Evolutionary conservation across 1,284 basidiomycete genomes (phyloP).

Genomic region (Sanguinoderma infundibulare): DNA sequence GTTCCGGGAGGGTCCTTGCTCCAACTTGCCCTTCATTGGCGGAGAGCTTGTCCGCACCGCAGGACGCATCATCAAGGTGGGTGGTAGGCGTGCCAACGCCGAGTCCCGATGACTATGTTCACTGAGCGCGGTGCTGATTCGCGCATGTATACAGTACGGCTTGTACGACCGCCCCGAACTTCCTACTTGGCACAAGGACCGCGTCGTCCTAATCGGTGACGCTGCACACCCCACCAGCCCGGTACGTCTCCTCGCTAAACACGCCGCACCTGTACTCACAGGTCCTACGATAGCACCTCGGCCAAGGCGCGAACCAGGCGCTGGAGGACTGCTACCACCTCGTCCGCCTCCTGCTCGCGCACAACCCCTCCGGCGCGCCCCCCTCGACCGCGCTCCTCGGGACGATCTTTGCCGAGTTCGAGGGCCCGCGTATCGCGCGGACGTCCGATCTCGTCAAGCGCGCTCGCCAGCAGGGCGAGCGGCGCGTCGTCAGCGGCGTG

Average conservation of each 20-base stretch:
- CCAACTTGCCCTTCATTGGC: slow-evolving; percentile 41
- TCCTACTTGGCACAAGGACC: slow-evolving; percentile 44
- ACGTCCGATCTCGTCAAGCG: slow-evolving; percentile 40
- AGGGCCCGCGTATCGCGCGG: slow-evolving; percentile 38
- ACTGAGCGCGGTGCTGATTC: background rate
- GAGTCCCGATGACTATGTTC: too few relatives aligned
- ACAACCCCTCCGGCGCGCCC: slow-evolving; percentile 36
- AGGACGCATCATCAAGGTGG: slow-evolving; percentile 45
- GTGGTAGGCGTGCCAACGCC: background rate
- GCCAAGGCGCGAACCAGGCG: slow-evolving; percentile 54
- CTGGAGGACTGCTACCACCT: slow-evolving; percentile 50
- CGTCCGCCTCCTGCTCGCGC: slow-evolving; percentile 38
- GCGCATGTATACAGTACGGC: slow-evolving; percentile 39
- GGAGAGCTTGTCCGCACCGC: slow-evolving; percentile 42
- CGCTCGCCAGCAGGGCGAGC: slow-evolving; percentile 43
- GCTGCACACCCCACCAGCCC: slow-evolving; percentile 42
- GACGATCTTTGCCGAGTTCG: slow-evolving; percentile 38
- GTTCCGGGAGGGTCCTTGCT: slow-evolving; percentile 37
- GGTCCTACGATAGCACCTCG: slow-evolving; percentile 53
- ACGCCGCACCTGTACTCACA: background rate
- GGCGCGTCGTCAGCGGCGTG: slow-evolving; percentile 39
- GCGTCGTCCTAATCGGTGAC: slow-evolving; percentile 39
- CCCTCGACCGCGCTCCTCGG: slow-evolving; percentile 38
- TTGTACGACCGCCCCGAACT: slow-evolving; percentile 51
- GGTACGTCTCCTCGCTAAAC: slow-evolving; percentile 20